These are phyloP conservation scores for Olyra latifolia DNA, from an alignment of 176 grass and related monocot genomes.

Conservation along the genomic window DNA sequence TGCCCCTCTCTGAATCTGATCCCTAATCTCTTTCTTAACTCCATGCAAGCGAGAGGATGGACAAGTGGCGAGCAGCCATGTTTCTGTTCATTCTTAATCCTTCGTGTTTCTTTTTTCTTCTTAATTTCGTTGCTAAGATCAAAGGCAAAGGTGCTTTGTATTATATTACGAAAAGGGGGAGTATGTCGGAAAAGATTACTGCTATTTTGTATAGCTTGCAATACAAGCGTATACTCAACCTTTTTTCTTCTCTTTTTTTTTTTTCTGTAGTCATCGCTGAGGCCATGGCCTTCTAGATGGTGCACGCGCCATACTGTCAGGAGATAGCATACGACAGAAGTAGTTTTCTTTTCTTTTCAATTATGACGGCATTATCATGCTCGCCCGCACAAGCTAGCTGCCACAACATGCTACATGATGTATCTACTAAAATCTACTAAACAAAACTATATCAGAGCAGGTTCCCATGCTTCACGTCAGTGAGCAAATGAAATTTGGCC, in stretches of 20 bases:
- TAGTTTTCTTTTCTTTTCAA: not conserved
- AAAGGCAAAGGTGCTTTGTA: not conserved
- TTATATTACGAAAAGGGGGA: not conserved
- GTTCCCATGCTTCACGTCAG: slow-evolving; percentile 29
- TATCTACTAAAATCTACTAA: not conserved
- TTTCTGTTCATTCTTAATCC: not conserved
- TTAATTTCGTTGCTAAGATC: not conserved
- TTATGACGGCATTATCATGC: slow-evolving; percentile 29
- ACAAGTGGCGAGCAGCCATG: slow-evolving; percentile 26
- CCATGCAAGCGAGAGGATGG: slow-evolving; percentile 21
- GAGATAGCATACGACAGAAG: not conserved
- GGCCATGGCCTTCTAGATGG: slow-evolving; percentile 31
- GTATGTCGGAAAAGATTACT: not conserved
- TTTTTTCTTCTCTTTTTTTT: not conserved
- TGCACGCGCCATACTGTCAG: slow-evolving; percentile 3
- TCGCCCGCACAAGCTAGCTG: slow-evolving; percentile 3
- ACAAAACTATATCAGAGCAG: not conserved
- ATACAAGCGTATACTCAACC: slow-evolving; percentile 20
- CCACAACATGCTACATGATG: not conserved
- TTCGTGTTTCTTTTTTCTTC: not conserved
- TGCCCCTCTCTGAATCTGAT: not conserved
- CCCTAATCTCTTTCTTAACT: not conserved
- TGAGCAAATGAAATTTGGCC: slow-evolving; percentile 26
- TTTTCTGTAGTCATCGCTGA: slow-evolving; percentile 13
- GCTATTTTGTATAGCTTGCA: not conserved